phyloP scores from a whole-genome alignment of 768 basidiomycete genomes.

The Suillus brevipes region DNA sequence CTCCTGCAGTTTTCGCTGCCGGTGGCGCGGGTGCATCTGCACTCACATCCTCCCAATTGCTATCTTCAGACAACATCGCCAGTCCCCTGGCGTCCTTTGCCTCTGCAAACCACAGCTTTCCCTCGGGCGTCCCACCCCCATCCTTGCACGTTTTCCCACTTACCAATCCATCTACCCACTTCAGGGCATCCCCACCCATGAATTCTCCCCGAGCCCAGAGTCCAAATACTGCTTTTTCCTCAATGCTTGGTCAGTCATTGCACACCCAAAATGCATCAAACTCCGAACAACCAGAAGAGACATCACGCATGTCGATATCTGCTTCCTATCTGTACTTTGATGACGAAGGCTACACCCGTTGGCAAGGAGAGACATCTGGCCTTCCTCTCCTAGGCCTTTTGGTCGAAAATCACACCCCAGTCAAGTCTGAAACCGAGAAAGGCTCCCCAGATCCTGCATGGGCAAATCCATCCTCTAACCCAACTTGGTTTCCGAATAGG shows the following conservation, averaged over 20 bases:
- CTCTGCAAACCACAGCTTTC: slow-evolving; percentile 41
- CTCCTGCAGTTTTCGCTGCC: slow-evolving; percentile 74
- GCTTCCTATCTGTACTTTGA: slow-evolving; percentile 86
- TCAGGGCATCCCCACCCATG: slow-evolving; percentile 48
- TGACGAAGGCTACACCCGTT: slow-evolving; percentile 83
- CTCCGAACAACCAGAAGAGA: slow-evolving; percentile 54
- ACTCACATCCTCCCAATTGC: slow-evolving; percentile 32
- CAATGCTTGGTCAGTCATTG: slow-evolving; percentile 41
- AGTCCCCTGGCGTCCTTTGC: slow-evolving; percentile 41
- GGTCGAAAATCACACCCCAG: slow-evolving; percentile 62
- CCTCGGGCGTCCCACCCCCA: slow-evolving; percentile 72
- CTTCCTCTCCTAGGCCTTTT: slow-evolving; percentile 85
- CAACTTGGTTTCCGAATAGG: slow-evolving; percentile 84
- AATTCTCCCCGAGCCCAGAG: slow-evolving; percentile 47
- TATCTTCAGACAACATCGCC: slow-evolving; percentile 31
- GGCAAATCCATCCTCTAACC: slow-evolving; percentile 33
- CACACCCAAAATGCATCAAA: slow-evolving; percentile 21
- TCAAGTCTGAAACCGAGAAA: slow-evolving; percentile 36
- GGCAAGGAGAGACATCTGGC: slow-evolving; percentile 94
- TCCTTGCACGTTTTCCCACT: slow-evolving; percentile 77
- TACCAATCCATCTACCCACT: slow-evolving; percentile 79
- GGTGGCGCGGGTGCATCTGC: slow-evolving; percentile 41
- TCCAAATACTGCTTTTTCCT: slow-evolving; percentile 41
- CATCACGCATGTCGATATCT: slow-evolving; percentile 62
- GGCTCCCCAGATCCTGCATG: slow-evolving; percentile 28